Evolutionary conservation across 257 asterid genomes (phyloP).

Genomic region (Gentiana straminea): DNA sequence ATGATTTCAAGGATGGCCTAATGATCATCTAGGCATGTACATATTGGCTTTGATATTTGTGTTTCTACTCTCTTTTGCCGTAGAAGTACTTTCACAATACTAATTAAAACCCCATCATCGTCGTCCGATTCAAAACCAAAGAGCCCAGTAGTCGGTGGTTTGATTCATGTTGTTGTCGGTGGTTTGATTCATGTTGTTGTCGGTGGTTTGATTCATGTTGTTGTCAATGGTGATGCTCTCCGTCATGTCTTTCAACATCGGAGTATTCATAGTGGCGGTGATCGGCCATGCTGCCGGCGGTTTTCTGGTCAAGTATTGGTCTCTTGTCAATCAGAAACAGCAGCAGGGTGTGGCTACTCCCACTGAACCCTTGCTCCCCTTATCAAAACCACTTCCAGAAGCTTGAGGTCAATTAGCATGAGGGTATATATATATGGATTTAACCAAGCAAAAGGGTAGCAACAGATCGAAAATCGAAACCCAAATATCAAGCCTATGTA

Average conservation of each 20-base stretch:
- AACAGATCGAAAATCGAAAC: no score
- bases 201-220: constrained; percentile 20
- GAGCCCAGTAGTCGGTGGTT: constrained; percentile 18
- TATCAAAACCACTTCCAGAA: no score
- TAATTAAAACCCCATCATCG: constrained; percentile 6
- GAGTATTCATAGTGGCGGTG: constrained; percentile 17
- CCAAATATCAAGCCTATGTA: no score
- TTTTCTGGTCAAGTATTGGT: background rate
- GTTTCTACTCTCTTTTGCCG: constrained; percentile 26
- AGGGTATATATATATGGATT: no score
- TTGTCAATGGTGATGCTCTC: constrained; percentile 63
- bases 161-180: constrained; percentile 17
- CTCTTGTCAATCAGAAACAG: no score
- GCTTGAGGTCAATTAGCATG: no score
- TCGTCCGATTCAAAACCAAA: background rate
- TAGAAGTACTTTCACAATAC: constrained; percentile 37
- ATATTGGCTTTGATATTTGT: constrained; percentile 38
- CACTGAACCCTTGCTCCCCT: no score
- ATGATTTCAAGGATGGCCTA: constrained; percentile 28
- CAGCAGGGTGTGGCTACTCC: no score
- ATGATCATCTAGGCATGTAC: constrained; percentile 41
- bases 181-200: constrained; percentile 20
- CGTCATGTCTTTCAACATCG: constrained; percentile 54
- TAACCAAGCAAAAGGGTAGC: no score
- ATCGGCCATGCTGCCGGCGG: constrained; percentile 46